Percentiles rank a stretch among this genome's conserved stretches.
Evolutionary conservation across 306 rosid genomes (phyloP).

Genomic region (Cucurbita maxima): DNA sequence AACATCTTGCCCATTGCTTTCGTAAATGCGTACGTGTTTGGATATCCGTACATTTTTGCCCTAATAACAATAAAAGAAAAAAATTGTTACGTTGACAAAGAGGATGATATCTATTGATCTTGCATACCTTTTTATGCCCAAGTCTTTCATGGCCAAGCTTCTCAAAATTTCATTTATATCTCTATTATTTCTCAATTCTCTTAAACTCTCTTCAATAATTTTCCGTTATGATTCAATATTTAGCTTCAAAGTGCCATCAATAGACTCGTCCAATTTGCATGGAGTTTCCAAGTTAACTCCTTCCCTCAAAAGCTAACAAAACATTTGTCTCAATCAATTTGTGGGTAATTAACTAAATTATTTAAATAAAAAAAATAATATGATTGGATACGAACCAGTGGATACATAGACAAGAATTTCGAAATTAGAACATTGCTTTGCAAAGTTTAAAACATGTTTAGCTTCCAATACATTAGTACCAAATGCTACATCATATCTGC

Average conservation of each 20-base stretch:
- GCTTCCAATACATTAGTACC: conserved; percentile 49
- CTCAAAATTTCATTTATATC: conserved; percentile 14
- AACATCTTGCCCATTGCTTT: conserved; percentile 81
- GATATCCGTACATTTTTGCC: conserved; percentile 62
- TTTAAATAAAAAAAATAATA: too few species aligned
- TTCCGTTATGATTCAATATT: conserved; percentile 36
- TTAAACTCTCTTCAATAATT: conserved; percentile 15
- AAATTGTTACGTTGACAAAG: background rate
- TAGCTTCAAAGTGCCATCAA: conserved; percentile 39
- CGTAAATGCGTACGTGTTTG: conserved; percentile 66
- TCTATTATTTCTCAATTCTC: conserved; percentile 13
- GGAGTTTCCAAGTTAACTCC: conserved; percentile 51
- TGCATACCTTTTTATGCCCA: conserved; percentile 45
- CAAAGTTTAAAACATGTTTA: conserved; percentile 42
- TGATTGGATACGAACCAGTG: conserved; percentile 32
- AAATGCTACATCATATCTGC: conserved; percentile 49
- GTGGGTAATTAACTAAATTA: too few species aligned
- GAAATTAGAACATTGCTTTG: conserved; percentile 36
- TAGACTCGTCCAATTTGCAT: conserved; percentile 32
- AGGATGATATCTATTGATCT: background rate
- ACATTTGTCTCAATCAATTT: too few species aligned
- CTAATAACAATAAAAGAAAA: conserved; percentile 9
- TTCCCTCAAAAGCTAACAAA: conserved; percentile 41
- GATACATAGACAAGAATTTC: conserved; percentile 59
- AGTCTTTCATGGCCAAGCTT: conserved; percentile 45